Percentiles rank a stretch among this genome's conserved stretches.
These are phyloP conservation scores for Fusarium sp. DNA, from an alignment of 2,329 filamentous ascomycete species.

Conservation along the genomic window DNA sequence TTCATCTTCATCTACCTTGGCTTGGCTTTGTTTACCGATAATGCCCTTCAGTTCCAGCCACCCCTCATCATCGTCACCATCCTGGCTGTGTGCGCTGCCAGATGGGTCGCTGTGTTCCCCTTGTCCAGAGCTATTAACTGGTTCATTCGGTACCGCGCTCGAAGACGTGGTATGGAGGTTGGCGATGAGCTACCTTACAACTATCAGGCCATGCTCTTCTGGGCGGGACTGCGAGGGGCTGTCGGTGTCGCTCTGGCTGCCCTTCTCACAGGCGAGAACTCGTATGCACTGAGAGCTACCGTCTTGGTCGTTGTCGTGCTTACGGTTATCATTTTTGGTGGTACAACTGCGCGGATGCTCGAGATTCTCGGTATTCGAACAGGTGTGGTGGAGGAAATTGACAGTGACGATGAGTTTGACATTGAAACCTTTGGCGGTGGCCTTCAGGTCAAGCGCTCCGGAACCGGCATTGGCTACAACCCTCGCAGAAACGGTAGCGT, in stretches of 20 bases:
- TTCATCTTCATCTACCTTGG: slow-evolving; percentile 99
- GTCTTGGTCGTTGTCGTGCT: slow-evolving; percentile 98
- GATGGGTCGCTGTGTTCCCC: slow-evolving; percentile 96
- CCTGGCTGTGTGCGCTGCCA: slow-evolving; percentile 89
- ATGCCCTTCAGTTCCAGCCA: slow-evolving; percentile 89
- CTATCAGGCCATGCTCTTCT: slow-evolving; percentile 99
- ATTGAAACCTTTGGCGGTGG: slow-evolving; percentile 84
- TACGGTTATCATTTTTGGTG: slow-evolving; percentile 98
- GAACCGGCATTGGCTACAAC: slow-evolving; percentile 82
- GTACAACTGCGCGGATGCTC: slow-evolving; percentile 96
- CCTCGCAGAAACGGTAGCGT: slow-evolving; percentile 78
- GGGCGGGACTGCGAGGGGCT: slow-evolving; percentile 95
- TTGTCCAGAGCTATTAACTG: slow-evolving; percentile 92
- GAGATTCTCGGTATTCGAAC: slow-evolving; percentile 98
- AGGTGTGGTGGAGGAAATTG: slow-evolving; percentile 95
- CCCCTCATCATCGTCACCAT: slow-evolving; percentile 95
- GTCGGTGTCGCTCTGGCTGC: slow-evolving; percentile 96
- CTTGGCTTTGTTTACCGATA: slow-evolving; percentile 93
- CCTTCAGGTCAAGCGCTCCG: slow-evolving; percentile 85
- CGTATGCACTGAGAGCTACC: slow-evolving; percentile 88
- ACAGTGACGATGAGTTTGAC: slow-evolving; percentile 98
- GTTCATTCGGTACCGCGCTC: slow-evolving; percentile 89
- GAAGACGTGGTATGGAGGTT: slow-evolving; percentile 79
- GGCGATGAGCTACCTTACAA: slow-evolving; percentile 93
- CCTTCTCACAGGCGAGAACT: slow-evolving; percentile 86